Evolutionary conservation across 768 basidiomycete genomes (phyloP), one percentile per base, ranked within the genome.

Genomic region (Lactarius quietus): DNA sequence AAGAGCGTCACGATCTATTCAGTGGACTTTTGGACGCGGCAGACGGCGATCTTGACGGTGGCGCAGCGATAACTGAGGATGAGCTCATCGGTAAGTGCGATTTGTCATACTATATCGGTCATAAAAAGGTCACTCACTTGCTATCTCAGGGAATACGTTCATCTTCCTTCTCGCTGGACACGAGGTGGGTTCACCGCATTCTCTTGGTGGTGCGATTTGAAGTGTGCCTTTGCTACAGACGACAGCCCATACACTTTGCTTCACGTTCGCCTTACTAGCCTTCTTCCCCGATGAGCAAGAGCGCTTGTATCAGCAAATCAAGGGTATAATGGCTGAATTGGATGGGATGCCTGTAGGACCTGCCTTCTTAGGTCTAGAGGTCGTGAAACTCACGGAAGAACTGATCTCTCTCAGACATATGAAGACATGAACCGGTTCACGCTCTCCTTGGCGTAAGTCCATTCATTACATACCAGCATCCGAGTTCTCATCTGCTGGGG

Each of bases 211-310:
- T 36, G n/a, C 14, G 6, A 3, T 38, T 12, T 59, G 28, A 43
- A 17, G 36, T 1, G 2, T 31, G 5, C 31, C 26, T 18, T n/a
- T 38, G 28, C 15, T 33, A 17, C 35, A 80, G 78, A 79, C 80
- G 5, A 75, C 79, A 0, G 75, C 74, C 12, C 72, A 79, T 63
- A 74, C 79, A 8, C 63, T 81, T 7, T 74, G 73, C 56, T 80
- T 76, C 69, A 68, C 77, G 0, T 74, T 82, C 59, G 81, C 72
- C 5, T 65, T 82, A 53, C 73, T 83, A 3, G 82, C 82, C 0
- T 70, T 81, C 12, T 72, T 78, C 64, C 74, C 73, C 1, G 78
- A 80, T 2, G 76, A 79, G 62, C 82, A 83, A 69, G 79, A 76
- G 59, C 76, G 72, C 54, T 64, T 79, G 38, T 78, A 73, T 63